Base-by-base conservation (phyloP, 768 basidiomycete genomes). In the Mycena filopes region DNA sequence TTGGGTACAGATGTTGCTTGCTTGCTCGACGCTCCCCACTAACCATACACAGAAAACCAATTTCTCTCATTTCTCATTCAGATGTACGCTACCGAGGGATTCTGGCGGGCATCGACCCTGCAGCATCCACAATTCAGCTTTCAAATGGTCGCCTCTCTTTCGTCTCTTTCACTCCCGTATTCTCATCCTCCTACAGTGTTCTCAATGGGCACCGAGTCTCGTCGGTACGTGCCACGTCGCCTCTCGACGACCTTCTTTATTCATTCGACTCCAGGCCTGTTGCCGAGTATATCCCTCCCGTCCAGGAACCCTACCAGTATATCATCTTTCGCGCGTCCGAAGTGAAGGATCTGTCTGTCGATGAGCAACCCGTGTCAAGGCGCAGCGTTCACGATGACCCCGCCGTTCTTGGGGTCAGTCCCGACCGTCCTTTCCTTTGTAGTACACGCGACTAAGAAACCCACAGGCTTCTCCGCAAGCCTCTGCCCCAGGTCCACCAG, bases 241-340 rank as follows among this genome's bases (percentile, higher is more conserved):
- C 15, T 16, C 33, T 45, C 9, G 8, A 51, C 43, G 21, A 43
- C 51, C 48, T 2, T 50, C 36, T 43, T 50, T 20, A 23, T 41
- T 68, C 31, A 25, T 66, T 28, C 42, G 33, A 42, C 21, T 59
- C 13, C 72, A 92, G 91, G 68, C 89, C 91, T 12, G 86, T 88
- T 42, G 77, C 84, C 36, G 90, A 95, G 75, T 96, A 88, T 77
- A 93, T 94, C 61, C 91, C 94, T 5, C 92, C 94, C 0, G 89
- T 90, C 46, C 87, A 89, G 74, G 91, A 91, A 64, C 92, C 93
- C 0, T 96, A 95, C 75, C 86, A 91, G 68, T 95, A 93, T 77
- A 95, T 96, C 78, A 92, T 96, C 68, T 96, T 96, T 79, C 92
- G 92, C 55, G 93, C 93, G 9, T 92, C 92, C 3, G 93, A 95